Evolutionary conservation across 306 rosid species (phyloP), one percentile per base, ranked within the genome.

Genomic region (Adenanthera pavonina): DNA sequence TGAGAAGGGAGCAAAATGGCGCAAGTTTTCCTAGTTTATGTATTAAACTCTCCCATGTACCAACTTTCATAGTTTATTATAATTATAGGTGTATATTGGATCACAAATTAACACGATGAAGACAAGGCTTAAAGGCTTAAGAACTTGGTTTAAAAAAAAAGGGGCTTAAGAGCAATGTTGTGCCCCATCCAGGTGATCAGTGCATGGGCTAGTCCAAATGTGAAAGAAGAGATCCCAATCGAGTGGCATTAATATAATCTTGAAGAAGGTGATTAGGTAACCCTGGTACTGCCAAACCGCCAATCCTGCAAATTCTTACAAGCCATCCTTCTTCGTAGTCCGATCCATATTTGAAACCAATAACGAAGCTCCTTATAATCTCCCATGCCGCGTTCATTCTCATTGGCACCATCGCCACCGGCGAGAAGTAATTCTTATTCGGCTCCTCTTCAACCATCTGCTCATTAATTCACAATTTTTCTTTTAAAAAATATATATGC

Each of bases 371-470:
- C 74, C 93, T 90, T 5, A 48, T 17, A 33, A 90, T 78, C 80
- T 90, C 93, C 51, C 81, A 75, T 43, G 59, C n/a, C 0, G 90
- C 88, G 72, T 78, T 84, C 48, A 78, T 16, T 80, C 25, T 59
- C 84, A 82, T 85, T 0, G 88, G 77, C 8, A 84, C 52, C 6
- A 47, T 38, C 20, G 69, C 75, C 57, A 2, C 5, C 10, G 0
- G 1, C 17, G 74, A 74, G 67, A 79, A 87, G 79, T 87, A 87
- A 35, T 85, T 87, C 77, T 86, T 90, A 70, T 86, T 82, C n/a
- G 91, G 89, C 47, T 84, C 91, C 57, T 90, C 91, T 12, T 17
- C 25, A 17, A 90, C 78, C 35, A 79, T 52, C 92, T 87, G 68
- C 3, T 0, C 16, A 13, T 14, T 7, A 44, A 25, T 25, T 49